A percentile compares a stretch with the other conserved stretches of the same genome.
Evolutionary conservation across 1,284 basidiomycete species (phyloP).

Genomic region (Boletus coffeatus): DNA sequence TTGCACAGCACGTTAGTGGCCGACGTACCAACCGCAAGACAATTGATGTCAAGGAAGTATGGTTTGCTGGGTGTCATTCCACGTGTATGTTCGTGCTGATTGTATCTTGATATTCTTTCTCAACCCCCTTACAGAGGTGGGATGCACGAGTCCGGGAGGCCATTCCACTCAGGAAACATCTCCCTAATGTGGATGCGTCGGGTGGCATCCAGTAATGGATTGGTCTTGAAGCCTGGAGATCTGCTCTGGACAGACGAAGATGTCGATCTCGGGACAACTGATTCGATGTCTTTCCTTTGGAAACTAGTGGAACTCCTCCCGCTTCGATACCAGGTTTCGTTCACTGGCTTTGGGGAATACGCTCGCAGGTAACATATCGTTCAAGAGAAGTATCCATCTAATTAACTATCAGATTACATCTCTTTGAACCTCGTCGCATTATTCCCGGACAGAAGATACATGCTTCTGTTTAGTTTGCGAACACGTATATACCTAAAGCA

Average conservation of each 20-base stretch:
- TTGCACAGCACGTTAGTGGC: not conserved
- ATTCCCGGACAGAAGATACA: slow-evolving; percentile 21
- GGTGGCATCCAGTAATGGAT: slow-evolving; percentile 10
- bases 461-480: slow-evolving; percentile 13
- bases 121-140: slow-evolving; percentile 14
- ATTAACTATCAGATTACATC: slow-evolving; percentile 4
- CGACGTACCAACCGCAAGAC: slow-evolving; percentile 1
- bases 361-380: slow-evolving; percentile 5
- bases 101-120: not conserved
- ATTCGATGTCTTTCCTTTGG: slow-evolving; percentile 20
- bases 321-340: slow-evolving; percentile 16
- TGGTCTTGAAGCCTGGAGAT: slow-evolving; percentile 15
- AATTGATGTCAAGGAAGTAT: slow-evolving; percentile 12
- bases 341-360: slow-evolving; percentile 8
- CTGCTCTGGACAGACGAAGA: slow-evolving; percentile 14
- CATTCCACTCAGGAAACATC: slow-evolving; percentile 18
- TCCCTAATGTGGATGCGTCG: slow-evolving; percentile 21
- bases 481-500: slow-evolving; percentile 11
- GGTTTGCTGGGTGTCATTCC: slow-evolving; percentile 22
- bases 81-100: slow-evolving; percentile 19
- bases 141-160: slow-evolving; percentile 16
- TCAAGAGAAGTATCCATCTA: not conserved
- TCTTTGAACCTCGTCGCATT: slow-evolving; percentile 13
- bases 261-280: slow-evolving; percentile 11
- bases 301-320: slow-evolving; percentile 19